A percentile compares a stretch with the other conserved stretches of the same genome.
Conservation (phyloP, 1,139 yeast genomes). For the Debaryomyces sp. region DNA sequence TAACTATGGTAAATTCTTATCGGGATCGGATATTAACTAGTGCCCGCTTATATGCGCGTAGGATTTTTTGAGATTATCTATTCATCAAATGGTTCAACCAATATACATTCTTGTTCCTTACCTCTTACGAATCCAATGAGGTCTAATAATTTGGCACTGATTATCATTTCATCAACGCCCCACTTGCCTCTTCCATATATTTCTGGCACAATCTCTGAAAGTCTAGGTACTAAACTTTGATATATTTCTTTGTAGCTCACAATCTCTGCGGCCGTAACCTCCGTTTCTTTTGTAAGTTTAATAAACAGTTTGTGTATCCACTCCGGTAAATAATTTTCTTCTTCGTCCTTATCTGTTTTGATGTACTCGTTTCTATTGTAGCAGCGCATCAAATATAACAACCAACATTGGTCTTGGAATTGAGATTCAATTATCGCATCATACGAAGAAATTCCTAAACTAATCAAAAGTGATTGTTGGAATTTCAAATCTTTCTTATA, state of each 20-base stretch:
- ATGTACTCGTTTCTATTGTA: constrained; percentile 47
- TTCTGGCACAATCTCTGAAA: constrained; percentile 60
- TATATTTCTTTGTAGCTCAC: constrained; percentile 57
- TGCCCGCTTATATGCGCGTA: neutral
- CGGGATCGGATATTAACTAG: neutral
- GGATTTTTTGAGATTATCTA: neutral
- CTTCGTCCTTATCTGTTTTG: constrained; percentile 22
- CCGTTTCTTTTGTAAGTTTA: constrained; percentile 37
- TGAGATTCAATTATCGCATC: constrained; percentile 51
- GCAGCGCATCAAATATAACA: constrained; percentile 67
- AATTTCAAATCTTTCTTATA: constrained; percentile 58
- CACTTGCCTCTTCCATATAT: constrained; percentile 62
- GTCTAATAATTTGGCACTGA: constrained; percentile 64
- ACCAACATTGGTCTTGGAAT: constrained; percentile 60
- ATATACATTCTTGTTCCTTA: constrained; percentile 60
- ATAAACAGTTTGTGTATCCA: constrained; percentile 53
- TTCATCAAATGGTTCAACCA: constrained; percentile 36
- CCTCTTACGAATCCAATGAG: constrained; percentile 60
- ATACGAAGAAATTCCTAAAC: constrained; percentile 59
- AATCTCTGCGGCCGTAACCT: constrained; percentile 53
- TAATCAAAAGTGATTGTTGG: constrained; percentile 55
- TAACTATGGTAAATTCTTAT: neutral
- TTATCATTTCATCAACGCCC: constrained; percentile 60
- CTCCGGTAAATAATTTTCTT: constrained; percentile 46
- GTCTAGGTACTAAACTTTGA: constrained; percentile 55